Evolutionary conservation across 2,329 filamentous ascomycete genomes (phyloP).

Genomic region (Diplodia seriata): DNA sequence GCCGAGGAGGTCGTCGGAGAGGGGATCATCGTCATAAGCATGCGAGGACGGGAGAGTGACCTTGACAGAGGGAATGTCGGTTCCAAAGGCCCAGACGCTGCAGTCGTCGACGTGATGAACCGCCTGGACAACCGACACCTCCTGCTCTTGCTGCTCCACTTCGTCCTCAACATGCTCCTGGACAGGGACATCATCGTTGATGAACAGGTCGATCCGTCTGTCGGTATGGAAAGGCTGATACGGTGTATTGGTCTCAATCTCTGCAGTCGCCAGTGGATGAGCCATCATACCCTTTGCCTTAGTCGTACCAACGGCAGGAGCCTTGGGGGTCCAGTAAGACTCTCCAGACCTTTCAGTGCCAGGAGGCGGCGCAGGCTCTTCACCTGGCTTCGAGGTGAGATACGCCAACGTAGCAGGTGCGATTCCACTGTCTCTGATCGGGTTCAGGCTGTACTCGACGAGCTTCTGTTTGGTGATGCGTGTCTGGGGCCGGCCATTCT

Average conservation of each 20-base stretch:
- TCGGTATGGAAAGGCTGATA: slow-evolving; percentile 98
- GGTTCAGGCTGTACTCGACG: slow-evolving; percentile 71
- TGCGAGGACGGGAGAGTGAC: slow-evolving; percentile 48
- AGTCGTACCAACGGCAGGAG: slow-evolving; percentile 5
- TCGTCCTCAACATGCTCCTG: slow-evolving; percentile 36
- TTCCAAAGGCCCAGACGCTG: slow-evolving; percentile 61
- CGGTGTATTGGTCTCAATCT: slow-evolving; percentile 94
- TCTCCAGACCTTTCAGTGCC: slow-evolving; percentile 20
- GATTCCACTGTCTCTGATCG: slow-evolving; percentile 63
- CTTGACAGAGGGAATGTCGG: slow-evolving; percentile 35
- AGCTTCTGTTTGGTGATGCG: slow-evolving; percentile 63
- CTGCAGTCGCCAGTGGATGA: slow-evolving; percentile 69
- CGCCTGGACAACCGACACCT: slow-evolving; percentile 34
- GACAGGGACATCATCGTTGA: slow-evolving; percentile 48
- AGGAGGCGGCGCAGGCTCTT: slow-evolving; percentile 33
- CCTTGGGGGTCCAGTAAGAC: slow-evolving; percentile 28
- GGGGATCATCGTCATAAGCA: slow-evolving; percentile 42
- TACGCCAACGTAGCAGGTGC: slow-evolving; percentile 43
- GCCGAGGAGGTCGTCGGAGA: slow-evolving; percentile 57
- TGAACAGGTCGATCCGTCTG: slow-evolving; percentile 77
- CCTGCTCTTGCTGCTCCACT: slow-evolving; percentile 40
- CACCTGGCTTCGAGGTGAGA: slow-evolving; percentile 42
- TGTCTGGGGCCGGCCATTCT: slow-evolving; percentile 46
- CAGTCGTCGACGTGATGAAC: slow-evolving; percentile 45
- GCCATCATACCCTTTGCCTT: slow-evolving; percentile 20